Base-by-base conservation (phyloP, 345 rosid genomes). In the Salix exigua region DNA sequence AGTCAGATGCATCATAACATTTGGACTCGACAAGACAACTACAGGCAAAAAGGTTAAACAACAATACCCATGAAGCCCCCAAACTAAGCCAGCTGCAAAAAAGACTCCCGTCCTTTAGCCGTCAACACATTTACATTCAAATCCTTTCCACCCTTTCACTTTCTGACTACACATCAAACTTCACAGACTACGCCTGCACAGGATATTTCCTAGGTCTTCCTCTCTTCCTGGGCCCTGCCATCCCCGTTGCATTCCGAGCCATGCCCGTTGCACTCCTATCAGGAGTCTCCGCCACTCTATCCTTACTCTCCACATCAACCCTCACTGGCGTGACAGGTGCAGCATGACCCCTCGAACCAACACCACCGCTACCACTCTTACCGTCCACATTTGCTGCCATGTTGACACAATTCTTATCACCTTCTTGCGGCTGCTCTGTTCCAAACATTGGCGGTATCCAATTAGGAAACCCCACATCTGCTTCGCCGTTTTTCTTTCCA, bases 181-280 rank as follows among this genome's bases (percentile, higher is more conserved):
- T 19, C 65, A 35, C 18, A 51, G 42, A n/a, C 46, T 46, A 62
- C 1, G 31, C 11, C 19, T 4, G 77, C 7, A 68, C 0, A 4
- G 72, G 81, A 60, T 85, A 84, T 80, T 93, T 95, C 88, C 91
- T 85, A 0, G 98, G 97, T 81, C 99, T 86, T 66, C 98, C 99
- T 80, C 98, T 87, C 84, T 88, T 92, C 90, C 21, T 89, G 44
- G 67, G 33, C 61, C 31, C 75, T 60, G 42, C 25, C 26, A 21
- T 55, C 25, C 74, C 73, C 5, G 18, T 42, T 21, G 42, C 51
- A 46, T 71, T 55, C 61, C 72, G 51, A n/a, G 25, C 61, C 61
- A n/a, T 3, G 12, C 26, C 61, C 25, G 13, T 21, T 42, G 48
- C 42, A 38, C 35, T 82, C 82, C 75, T 71, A 75, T 5, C 70